A percentile compares a stretch with the other conserved stretches of the same genome.
Evolutionary conservation across 176 grass and related monocot genomes (phyloP).

Genomic region (Ananas comosus): DNA sequence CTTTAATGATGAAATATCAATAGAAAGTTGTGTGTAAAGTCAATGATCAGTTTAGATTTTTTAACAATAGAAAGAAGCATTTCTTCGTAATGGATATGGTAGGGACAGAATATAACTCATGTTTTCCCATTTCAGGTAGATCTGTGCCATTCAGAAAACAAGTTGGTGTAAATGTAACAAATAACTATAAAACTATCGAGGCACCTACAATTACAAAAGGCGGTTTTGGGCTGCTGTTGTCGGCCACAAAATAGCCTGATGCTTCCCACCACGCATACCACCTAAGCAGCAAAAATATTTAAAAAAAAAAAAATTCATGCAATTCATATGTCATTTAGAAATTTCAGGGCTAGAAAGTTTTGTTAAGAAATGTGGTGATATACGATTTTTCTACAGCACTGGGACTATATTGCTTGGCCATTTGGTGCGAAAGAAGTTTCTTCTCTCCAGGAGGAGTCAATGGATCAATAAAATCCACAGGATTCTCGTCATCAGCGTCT

Average conservation of each 20-base stretch:
- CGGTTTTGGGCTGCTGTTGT: conserved; percentile 53
- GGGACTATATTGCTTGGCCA: conserved; percentile 73
- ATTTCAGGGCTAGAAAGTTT: background rate
- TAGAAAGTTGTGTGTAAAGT: background rate
- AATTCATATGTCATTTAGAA: conserved; percentile 5
- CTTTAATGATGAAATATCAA: background rate
- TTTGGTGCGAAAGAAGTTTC: conserved; percentile 45
- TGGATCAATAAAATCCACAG: conserved; percentile 48
- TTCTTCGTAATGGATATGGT: background rate
- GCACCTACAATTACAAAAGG: conserved; percentile 69
- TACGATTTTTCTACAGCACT: conserved; percentile 60
- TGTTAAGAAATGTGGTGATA: background rate
- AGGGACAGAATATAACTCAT: background rate
- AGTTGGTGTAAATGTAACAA: background rate
- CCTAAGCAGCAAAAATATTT: conserved; percentile 21
- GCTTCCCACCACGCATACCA: conserved; percentile 81
- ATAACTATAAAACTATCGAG: too few relatives aligned
- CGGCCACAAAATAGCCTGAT: conserved; percentile 52
- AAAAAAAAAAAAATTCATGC: conserved; percentile 1
- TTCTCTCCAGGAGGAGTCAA: conserved; percentile 41
- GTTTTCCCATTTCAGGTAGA: background rate
- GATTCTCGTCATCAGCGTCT: conserved; percentile 29
- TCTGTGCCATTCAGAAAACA: background rate
- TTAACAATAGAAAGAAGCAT: background rate
- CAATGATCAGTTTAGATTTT: background rate